phyloP scores from a whole-genome alignment of 2,329 filamentous ascomycete genomes.

The Trichophyton schoenleinii region DNA sequence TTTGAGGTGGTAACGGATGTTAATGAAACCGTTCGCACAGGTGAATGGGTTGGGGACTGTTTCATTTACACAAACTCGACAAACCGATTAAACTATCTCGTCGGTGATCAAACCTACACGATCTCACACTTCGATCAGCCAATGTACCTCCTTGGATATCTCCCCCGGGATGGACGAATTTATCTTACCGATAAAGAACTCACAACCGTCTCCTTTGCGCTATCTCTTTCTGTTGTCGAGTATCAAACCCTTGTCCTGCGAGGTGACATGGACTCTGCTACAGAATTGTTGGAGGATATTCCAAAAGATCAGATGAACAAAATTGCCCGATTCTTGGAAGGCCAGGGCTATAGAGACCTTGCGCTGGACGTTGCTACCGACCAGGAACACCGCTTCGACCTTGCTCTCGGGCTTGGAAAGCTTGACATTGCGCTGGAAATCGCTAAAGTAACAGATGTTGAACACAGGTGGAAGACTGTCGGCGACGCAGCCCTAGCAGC shows the following conservation, averaged over 20 bases:
- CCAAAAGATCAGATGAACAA: slow-evolving; percentile 94
- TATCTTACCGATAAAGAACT: slow-evolving; percentile 96
- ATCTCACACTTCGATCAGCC: slow-evolving; percentile 93
- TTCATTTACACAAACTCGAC: slow-evolving; percentile 98
- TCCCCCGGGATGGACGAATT: slow-evolving; percentile 85
- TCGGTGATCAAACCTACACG: slow-evolving; percentile 95
- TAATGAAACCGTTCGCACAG: slow-evolving; percentile 81
- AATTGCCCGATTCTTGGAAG: slow-evolving; percentile 92
- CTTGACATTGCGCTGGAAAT: slow-evolving; percentile 76
- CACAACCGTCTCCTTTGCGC: slow-evolving; percentile 72
- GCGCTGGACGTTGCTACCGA: slow-evolving; percentile 91
- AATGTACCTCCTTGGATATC: slow-evolving; percentile 90
- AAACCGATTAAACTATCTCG: slow-evolving; percentile 93
- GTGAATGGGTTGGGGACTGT: slow-evolving; percentile 96
- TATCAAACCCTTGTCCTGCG: slow-evolving; percentile 94
- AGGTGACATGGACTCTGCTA: slow-evolving; percentile 82
- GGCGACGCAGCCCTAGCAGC: slow-evolving; percentile 76
- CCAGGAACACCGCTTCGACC: slow-evolving; percentile 89
- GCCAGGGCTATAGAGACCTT: slow-evolving; percentile 91
- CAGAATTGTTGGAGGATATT: slow-evolving; percentile 70
- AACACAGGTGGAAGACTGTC: slow-evolving; percentile 97
- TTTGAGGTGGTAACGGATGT: slow-evolving; percentile 96
- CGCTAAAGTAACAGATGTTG: slow-evolving; percentile 68
- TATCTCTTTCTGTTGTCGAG: slow-evolving; percentile 86
- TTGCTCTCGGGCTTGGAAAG: slow-evolving; percentile 70